Conservation (phyloP, 495 filamentous ascomycete genomes). For the Penicillium soppii region DNA sequence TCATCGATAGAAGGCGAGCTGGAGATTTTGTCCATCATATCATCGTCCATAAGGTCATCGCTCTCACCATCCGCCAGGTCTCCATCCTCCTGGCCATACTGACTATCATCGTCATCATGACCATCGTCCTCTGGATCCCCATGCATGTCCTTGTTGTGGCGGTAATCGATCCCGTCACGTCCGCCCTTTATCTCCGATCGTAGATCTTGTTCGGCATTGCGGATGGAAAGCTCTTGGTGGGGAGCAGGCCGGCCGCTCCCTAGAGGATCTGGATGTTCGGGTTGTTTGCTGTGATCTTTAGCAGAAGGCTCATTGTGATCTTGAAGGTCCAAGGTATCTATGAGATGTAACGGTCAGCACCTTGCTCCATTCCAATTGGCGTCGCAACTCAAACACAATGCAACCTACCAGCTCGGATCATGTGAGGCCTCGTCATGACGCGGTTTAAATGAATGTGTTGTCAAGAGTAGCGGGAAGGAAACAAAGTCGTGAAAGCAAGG, state of each 20-base stretch:
- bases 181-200: conserved; percentile 62
- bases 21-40: conserved; percentile 94
- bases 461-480: conserved; percentile 7
- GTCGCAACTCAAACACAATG: conserved; percentile 16
- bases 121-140: conserved; percentile 39
- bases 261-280: conserved; percentile 45
- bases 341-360: conserved; percentile 16
- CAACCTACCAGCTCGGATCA: conserved; percentile 73
- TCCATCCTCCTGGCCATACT: conserved; percentile 56
- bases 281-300: conserved; percentile 68
- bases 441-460: conserved; percentile 17
- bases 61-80: conserved; percentile 73
- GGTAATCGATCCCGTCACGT: conserved; percentile 44
- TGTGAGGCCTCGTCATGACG: conserved; percentile 71
- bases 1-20: conserved; percentile 98
- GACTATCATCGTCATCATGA: conserved; percentile 42
- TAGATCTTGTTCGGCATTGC: conserved; percentile 72
- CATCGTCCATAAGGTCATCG: conserved; percentile 80
- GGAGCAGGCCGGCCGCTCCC: conserved; percentile 65
- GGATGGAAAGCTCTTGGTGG: conserved; percentile 81
- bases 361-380: neutral
- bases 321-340: conserved; percentile 96
- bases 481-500: conserved; percentile 16
- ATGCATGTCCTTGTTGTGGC: conserved; percentile 46
- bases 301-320: conserved; percentile 77